Percentiles rank a stretch among this genome's conserved stretches.
phyloP scores from a whole-genome alignment of 225 moss, liverwort and hornwort genomes.

The Bryoerythrophyllum caledonicum region DNA sequence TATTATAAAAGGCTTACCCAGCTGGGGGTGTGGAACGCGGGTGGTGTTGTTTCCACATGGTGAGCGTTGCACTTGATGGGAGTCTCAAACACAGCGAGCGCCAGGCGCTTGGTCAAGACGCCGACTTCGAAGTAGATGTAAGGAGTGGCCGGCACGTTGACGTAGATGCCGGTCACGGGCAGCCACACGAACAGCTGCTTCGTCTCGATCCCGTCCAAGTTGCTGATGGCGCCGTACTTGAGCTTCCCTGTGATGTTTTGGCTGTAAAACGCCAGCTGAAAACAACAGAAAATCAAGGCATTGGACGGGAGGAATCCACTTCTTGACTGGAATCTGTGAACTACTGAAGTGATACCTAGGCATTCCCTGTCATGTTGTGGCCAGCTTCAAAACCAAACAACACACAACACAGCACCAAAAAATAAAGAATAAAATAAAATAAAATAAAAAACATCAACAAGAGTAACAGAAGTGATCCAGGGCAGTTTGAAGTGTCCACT shows the following conservation, averaged over 20 bases:
- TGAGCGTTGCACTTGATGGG: constrained; percentile 57
- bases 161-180: constrained; percentile 73
- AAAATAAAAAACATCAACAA: not conserved
- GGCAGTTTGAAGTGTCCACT: no score
- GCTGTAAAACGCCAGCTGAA: constrained; percentile 58
- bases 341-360: no score
- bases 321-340: no score
- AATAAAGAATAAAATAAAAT: no score
- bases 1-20: constrained; percentile 35
- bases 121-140: constrained; percentile 87
- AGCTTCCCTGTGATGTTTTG: constrained; percentile 63
- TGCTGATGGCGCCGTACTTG: constrained; percentile 62
- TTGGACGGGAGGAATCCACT: no score
- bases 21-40: constrained; percentile 24
- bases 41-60: constrained; percentile 5
- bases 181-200: constrained; percentile 85
- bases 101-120: constrained; percentile 70
- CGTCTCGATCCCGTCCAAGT: constrained; percentile 66
- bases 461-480: no score
- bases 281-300: not conserved
- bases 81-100: constrained; percentile 54
- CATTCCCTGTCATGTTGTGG: no score
- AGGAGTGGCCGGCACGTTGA: constrained; percentile 51
- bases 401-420: not conserved
- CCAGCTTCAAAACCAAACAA: constrained; percentile 26